Evolutionary conservation across 106 monocot genomes (phyloP).

Genomic region (Amphibolis antarctica): DNA sequence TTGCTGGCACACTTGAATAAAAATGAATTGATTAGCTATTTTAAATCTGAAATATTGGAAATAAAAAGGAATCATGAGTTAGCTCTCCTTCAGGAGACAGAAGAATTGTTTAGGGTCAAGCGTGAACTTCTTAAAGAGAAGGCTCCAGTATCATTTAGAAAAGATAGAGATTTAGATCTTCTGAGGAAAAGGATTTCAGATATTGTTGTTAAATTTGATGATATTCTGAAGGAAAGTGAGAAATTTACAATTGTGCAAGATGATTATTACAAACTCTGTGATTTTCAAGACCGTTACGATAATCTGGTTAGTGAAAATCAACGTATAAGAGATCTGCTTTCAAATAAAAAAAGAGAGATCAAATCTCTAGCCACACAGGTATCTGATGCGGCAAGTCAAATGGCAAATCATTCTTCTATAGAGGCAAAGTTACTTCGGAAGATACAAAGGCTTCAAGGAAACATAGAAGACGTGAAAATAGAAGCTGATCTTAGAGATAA

Average conservation of each 20-base stretch:
- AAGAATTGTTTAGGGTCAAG: slow-evolving; percentile 69
- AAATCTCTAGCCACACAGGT: slow-evolving; percentile 36
- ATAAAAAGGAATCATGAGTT: slow-evolving; percentile 76
- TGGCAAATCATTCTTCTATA: slow-evolving; percentile 21
- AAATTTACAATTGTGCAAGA: slow-evolving; percentile 6
- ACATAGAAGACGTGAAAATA: slow-evolving; percentile 31
- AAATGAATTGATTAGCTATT: slow-evolving; percentile 51
- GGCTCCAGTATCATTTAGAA: slow-evolving; percentile 37
- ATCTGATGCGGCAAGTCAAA: slow-evolving; percentile 36
- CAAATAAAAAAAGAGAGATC: slow-evolving; percentile 29
- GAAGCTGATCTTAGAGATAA: slow-evolving; percentile 33
- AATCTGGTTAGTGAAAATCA: slow-evolving; percentile 44
- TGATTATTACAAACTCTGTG: slow-evolving; percentile 20
- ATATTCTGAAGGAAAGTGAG: slow-evolving; percentile 28
- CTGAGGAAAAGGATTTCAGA: slow-evolving; percentile 52
- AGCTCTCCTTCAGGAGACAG: slow-evolving; percentile 79
- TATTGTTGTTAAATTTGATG: slow-evolving; percentile 50
- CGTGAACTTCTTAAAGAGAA: slow-evolving; percentile 66
- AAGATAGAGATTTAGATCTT: slow-evolving; percentile 62
- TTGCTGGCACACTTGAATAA: slow-evolving; percentile 43
- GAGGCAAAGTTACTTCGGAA: slow-evolving; percentile 33
- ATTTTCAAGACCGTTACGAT: slow-evolving; percentile 32
- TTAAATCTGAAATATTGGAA: slow-evolving; percentile 58
- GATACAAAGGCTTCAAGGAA: slow-evolving; percentile 31
- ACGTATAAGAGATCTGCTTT: slow-evolving; percentile 34